Base-by-base conservation (phyloP, 345 rosid genomes). In the Lumnitzera racemosa region DNA sequence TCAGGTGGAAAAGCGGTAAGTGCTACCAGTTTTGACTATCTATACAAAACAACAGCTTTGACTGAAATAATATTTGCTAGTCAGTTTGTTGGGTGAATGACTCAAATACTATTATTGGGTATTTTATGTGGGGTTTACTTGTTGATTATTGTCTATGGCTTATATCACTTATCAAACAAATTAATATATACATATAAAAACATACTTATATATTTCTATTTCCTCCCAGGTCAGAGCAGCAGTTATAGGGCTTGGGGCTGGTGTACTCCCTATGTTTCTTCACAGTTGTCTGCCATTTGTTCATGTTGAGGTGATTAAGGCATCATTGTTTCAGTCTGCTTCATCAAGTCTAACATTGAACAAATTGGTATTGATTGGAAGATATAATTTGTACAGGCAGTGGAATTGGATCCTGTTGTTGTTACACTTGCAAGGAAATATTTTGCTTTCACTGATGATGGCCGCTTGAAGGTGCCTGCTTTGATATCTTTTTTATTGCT, bases 231-330 rank as follows among this genome's bases (percentile, higher is more conserved):
- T 84, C 63, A 87, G 80, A 72, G 77, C 86, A 59, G 89, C 86
- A 66, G 73, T 92, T 54, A 70, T 92, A 55, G 98, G 97, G 78
- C 96, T 92, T 67, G 98, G 97, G 58, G 98, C 98, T 13, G 97
- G 98, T 59, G 68, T 92, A 58, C 89, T 92, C 74, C 98, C 98
- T 53, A 90, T 89, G 96, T 89, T 89, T 81, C 96, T 92, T 65
- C 84, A 79, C 67, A 72, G 77, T 53, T 81, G 85, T 70, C 61
- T 87, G 55, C 88, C 81, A 36, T 79, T 76, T 76, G 66, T 83
- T 65, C 63, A 77, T 51, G 73, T 81, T 61, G 90, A 92, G 97
- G 97, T 91, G 78, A 68, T 52, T 61, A 14, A 46, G 7, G 47
- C 13, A 36, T 24, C 49, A 15, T 61, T 24, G 41, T 15, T 25